Evolutionary conservation across 306 rosid species (phyloP).

Genomic region (Cicer judaicum): DNA sequence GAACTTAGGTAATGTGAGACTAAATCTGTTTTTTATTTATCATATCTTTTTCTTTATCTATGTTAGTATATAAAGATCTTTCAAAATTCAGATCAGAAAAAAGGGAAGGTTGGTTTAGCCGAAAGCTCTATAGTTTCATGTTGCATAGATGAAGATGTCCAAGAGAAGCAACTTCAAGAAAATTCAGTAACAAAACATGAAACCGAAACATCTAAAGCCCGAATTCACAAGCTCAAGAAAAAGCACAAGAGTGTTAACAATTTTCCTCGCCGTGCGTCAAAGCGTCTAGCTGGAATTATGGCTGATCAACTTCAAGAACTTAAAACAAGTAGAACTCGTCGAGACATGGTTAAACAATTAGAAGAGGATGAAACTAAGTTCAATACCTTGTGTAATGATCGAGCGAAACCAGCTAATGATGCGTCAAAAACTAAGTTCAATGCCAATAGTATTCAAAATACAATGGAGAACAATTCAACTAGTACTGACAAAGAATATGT

Average conservation of each 20-base stretch:
- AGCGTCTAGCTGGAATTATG: constrained; percentile 87
- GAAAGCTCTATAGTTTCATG: constrained; percentile 39
- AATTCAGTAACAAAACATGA: constrained; percentile 41
- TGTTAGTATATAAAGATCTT: constrained; percentile 14
- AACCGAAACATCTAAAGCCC: constrained; percentile 44
- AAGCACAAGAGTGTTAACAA: constrained; percentile 52
- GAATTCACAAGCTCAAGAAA: constrained; percentile 37
- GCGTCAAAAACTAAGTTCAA: constrained; percentile 39
- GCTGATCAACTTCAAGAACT: constrained; percentile 65
- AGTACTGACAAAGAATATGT: constrained; percentile 6
- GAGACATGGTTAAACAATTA: constrained; percentile 48
- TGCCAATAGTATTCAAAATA: not conserved
- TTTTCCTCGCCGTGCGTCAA: constrained; percentile 82
- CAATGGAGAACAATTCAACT: not conserved
- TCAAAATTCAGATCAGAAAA: constrained; percentile 5
- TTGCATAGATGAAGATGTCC: constrained; percentile 33
- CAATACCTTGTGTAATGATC: constrained; percentile 34
- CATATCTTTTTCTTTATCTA: constrained; percentile 24
- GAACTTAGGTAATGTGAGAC: constrained; percentile 29
- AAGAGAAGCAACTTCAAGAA: constrained; percentile 46
- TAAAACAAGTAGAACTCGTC: constrained; percentile 52
- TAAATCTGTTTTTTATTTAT: constrained; percentile 10
- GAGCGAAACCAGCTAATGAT: constrained; percentile 36
- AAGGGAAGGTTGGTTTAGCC: constrained; percentile 35
- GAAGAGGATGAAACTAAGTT: constrained; percentile 35